Conservation (phyloP, 1,139 yeast genomes). For the Pichia sp. region DNA sequence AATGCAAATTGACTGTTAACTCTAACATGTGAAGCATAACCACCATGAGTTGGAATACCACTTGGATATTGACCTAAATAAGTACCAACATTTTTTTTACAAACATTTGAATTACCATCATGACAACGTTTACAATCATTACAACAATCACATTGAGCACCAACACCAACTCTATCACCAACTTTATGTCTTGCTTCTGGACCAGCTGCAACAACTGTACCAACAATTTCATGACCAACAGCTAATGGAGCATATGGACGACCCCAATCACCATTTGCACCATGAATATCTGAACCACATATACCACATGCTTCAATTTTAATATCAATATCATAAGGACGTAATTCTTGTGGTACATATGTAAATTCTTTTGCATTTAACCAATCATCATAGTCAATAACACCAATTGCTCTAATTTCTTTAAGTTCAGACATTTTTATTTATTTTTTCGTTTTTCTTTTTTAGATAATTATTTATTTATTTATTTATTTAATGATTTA, state of each 20-base stretch:
- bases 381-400: conserved; percentile 36
- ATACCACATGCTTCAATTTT: conserved; percentile 48
- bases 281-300: conserved; percentile 51
- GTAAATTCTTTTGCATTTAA: conserved; percentile 36
- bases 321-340: conserved; percentile 50
- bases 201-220: conserved; percentile 40
- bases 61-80: conserved; percentile 37
- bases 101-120: conserved; percentile 40
- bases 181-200: conserved; percentile 34
- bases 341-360: conserved; percentile 36
- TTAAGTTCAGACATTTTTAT: conserved; percentile 8
- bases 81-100: conserved; percentile 36
- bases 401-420: conserved; percentile 38
- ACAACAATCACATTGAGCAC: conserved; percentile 49
- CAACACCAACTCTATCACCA: conserved; percentile 60
- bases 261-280: conserved; percentile 37
- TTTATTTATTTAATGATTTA: too few relatives aligned
- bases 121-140: conserved; percentile 41
- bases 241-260: conserved; percentile 25
- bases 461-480: too few relatives aligned
- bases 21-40: conserved; percentile 51
- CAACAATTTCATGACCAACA: conserved; percentile 44
- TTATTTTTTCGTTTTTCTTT: too few relatives aligned
- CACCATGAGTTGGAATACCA: conserved; percentile 45
- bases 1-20: conserved; percentile 45